Evolutionary conservation across 2,329 filamentous ascomycete species (phyloP), one percentile per base, ranked within the genome.

Genomic region (Fusarium odoratissimum): DNA sequence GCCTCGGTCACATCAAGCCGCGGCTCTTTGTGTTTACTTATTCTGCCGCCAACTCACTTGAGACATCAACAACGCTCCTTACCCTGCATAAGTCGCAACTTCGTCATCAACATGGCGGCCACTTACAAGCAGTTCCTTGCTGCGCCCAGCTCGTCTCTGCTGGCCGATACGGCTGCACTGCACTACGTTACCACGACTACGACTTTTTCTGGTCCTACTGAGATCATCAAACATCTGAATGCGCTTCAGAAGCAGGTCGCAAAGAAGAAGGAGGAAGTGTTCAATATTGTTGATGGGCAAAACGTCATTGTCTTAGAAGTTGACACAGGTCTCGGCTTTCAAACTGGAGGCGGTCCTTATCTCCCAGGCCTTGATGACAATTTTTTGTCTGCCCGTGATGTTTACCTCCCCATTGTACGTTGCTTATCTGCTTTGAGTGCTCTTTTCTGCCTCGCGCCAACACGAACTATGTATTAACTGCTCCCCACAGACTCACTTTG

Each of bases 161-260:
- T 95, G 77, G 87, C 91, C 40, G 83, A 88, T 60, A 87, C 91
- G 81, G 91, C 92, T 65, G 89, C 92, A 48, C 84, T 95, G 75
- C 91, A 95, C 86, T 99, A 98, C 86, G 92, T 98, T 81, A 94
- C 95, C 62, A 97, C 95, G 12, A 92, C 95, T 17, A 94, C 91
- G 38, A 90, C 90, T 72, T 86, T 97, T 79, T 86, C 88, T 70
- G 91, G 93, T 75, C 83, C 92, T 51, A 87, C 91, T 57, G 90
- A 93, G 51, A 94, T 99, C 81, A 86, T 95, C 83, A 95, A 94
- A 84, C 95, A 98, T 83, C 84, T 98, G 71, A 87, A 85, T 77
- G 87, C 88, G 41, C 89, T 95, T 80, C 87, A 89, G 76, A 92
- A 91, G 80, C 89, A 93, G 80, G 86, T 98, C 79, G 93, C 91